Conservation (phyloP, 2,329 filamentous ascomycete species). For the Graphilbum ipis-grandicollis region DNA sequence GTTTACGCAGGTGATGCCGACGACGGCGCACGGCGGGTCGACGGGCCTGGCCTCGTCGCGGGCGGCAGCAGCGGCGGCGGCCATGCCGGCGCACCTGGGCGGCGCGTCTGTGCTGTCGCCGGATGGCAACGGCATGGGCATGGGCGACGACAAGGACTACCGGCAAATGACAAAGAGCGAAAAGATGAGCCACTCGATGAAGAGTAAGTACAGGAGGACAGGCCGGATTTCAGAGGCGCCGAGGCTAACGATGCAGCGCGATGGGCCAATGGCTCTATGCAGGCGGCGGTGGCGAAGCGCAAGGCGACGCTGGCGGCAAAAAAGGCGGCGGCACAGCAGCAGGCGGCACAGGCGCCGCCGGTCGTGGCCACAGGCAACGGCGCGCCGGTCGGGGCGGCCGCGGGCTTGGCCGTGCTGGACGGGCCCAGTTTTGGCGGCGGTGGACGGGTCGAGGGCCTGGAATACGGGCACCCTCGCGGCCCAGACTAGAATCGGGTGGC, state of each 20-base stretch:
- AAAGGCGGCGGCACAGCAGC: slow-evolving; percentile 19
- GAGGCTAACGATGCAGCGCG: slow-evolving; percentile 22
- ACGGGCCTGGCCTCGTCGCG: too few species aligned
- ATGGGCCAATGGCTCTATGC: slow-evolving; percentile 45
- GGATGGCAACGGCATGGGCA: slow-evolving; percentile 21
- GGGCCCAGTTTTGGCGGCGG: too few species aligned
- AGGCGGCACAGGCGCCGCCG: slow-evolving; percentile 7
- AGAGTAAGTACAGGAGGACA: slow-evolving; percentile 30
- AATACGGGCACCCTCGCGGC: too few species aligned
- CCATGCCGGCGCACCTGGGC: neutral
- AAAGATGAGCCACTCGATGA: slow-evolving; percentile 50
- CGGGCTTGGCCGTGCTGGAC: too few species aligned
- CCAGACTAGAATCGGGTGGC: too few species aligned
- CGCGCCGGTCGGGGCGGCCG: neutral
- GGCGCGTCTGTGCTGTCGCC: neutral
- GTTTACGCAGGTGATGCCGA: slow-evolving; percentile 10
- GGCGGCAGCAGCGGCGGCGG: too few species aligned
- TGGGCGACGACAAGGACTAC: slow-evolving; percentile 32
- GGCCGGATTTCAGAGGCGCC: neutral
- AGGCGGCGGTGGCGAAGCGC: slow-evolving; percentile 39
- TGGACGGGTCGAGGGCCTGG: too few species aligned
- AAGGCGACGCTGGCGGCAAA: slow-evolving; percentile 43
- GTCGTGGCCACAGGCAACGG: neutral
- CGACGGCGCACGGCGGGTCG: too few species aligned
- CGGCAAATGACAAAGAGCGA: slow-evolving; percentile 46